Evolutionary conservation across 495 filamentous ascomycete genomes (phyloP).

Genomic region (Apodospora peruviana): DNA sequence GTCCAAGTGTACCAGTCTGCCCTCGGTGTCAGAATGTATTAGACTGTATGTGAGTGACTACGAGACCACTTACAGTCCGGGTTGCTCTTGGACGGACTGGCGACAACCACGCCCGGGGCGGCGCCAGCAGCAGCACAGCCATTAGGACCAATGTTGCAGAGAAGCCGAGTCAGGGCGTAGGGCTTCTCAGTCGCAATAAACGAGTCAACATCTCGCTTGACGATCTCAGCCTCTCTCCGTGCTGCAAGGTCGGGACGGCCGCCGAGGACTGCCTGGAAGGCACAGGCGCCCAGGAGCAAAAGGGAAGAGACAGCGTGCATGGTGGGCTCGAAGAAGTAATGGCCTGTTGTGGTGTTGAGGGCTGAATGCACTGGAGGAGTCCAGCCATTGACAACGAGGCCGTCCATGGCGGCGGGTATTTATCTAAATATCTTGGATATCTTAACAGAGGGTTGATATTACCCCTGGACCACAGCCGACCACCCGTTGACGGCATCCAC

Average conservation of each 20-base stretch:
- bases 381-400: slow-evolving; percentile 5
- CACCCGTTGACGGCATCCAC: not conserved
- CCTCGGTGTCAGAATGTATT: slow-evolving; percentile 5
- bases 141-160: slow-evolving; percentile 55
- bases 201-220: slow-evolving; percentile 42
- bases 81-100: slow-evolving; percentile 51
- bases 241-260: slow-evolving; percentile 29
- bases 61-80: slow-evolving; percentile 52
- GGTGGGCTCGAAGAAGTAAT: slow-evolving; percentile 32
- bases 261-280: slow-evolving; percentile 41
- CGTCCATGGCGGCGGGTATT: slow-evolving; percentile 18
- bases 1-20: slow-evolving; percentile 64
- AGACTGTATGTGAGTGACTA: not conserved
- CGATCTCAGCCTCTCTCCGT: slow-evolving; percentile 32
- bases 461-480: not conserved
- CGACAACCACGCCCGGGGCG: slow-evolving; percentile 52
- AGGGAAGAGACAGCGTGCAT: slow-evolving; percentile 41
- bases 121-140: slow-evolving; percentile 45
- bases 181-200: slow-evolving; percentile 54
- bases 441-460: not conserved
- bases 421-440: slow-evolving; percentile 2
- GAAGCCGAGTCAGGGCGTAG: slow-evolving; percentile 45
- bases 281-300: slow-evolving; percentile 39
- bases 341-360: slow-evolving; percentile 9
- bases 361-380: slow-evolving; percentile 12